A percentile compares a stretch with the other conserved stretches of the same genome.
phyloP scores from a whole-genome alignment of 352 stramenopile genomes.

The Pythium volutum region DNA sequence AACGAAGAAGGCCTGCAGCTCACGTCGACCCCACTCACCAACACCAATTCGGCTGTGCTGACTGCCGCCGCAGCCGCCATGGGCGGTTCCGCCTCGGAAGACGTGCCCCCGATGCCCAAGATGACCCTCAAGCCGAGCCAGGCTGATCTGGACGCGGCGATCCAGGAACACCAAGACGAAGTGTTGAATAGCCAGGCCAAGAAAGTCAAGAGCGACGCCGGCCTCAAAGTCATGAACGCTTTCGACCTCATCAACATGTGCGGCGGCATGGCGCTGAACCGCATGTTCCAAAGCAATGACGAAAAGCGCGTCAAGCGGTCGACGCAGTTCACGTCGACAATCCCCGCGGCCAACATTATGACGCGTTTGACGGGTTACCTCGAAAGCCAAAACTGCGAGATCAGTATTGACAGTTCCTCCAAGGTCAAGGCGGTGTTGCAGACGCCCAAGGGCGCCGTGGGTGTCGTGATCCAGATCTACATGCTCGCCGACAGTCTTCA shows the following conservation, averaged over 20 bases:
- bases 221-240: slow-evolving; percentile 88
- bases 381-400: slow-evolving; percentile 76
- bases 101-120: slow-evolving; percentile 27
- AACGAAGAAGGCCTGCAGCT: slow-evolving; percentile 40
- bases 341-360: slow-evolving; percentile 77
- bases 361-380: slow-evolving; percentile 69
- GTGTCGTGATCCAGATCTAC: slow-evolving; percentile 89
- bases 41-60: slow-evolving; percentile 21
- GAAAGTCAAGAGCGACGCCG: slow-evolving; percentile 61
- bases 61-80: slow-evolving; percentile 16
- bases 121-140: slow-evolving; percentile 82
- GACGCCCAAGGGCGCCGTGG: slow-evolving; percentile 85
- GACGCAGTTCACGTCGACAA: slow-evolving; percentile 86
- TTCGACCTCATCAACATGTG: slow-evolving; percentile 93
- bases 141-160: slow-evolving; percentile 78
- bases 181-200: slow-evolving; percentile 43
- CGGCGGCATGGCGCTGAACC: slow-evolving; percentile 88
- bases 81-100: not conserved
- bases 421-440: slow-evolving; percentile 86
- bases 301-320: slow-evolving; percentile 84
- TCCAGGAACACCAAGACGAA: slow-evolving; percentile 78
- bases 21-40: slow-evolving; percentile 1
- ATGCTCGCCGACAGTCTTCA: slow-evolving; percentile 82
- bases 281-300: slow-evolving; percentile 87
- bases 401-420: slow-evolving; percentile 69